Percentiles rank a stretch among this genome's conserved stretches.
These are phyloP conservation scores for Aspergillus thermomutatus DNA, from an alignment of 2,329 filamentous ascomycete species.

Conservation along the genomic window DNA sequence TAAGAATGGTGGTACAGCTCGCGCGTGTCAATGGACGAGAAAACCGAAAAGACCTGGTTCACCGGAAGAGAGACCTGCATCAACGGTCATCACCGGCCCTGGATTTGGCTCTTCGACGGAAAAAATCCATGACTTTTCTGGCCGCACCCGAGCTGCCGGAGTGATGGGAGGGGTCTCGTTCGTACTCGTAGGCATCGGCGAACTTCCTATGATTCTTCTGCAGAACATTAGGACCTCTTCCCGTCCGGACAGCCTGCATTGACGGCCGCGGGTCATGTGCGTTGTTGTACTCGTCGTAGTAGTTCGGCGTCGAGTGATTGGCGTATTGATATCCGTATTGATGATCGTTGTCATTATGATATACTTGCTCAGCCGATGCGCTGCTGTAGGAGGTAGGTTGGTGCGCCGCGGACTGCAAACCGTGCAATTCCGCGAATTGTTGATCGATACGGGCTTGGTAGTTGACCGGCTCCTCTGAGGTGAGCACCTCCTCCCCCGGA, in stretches of 20 bases:
- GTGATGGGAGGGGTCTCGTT: constrained; percentile 58
- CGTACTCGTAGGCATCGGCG: constrained; percentile 80
- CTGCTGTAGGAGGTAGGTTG: constrained; percentile 26
- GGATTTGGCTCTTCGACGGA: constrained; percentile 79
- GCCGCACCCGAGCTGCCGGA: constrained; percentile 83
- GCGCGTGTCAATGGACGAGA: constrained; percentile 7
- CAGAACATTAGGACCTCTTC: constrained; percentile 56
- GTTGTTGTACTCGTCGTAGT: constrained; percentile 50
- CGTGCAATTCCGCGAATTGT: constrained; percentile 40
- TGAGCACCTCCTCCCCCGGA: constrained; percentile 22
- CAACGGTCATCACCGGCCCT: constrained; percentile 50
- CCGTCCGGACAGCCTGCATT: constrained; percentile 37
- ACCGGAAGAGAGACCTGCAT: not conserved
- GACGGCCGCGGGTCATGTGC: constrained; percentile 41
- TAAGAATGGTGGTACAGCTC: not conserved
- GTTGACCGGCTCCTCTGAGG: constrained; percentile 30
- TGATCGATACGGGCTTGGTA: constrained; percentile 41
- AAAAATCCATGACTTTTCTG: constrained; percentile 97
- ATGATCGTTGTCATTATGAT: constrained; percentile 30
- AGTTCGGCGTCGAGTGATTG: constrained; percentile 34
- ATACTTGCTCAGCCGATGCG: constrained; percentile 29
- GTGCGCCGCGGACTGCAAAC: constrained; percentile 28
- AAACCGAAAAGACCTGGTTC: constrained; percentile 4
- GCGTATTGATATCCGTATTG: constrained; percentile 28
- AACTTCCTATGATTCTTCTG: constrained; percentile 87